phyloP scores from a whole-genome alignment of 306 rosid species.

The Prinsepia uniflora region DNA sequence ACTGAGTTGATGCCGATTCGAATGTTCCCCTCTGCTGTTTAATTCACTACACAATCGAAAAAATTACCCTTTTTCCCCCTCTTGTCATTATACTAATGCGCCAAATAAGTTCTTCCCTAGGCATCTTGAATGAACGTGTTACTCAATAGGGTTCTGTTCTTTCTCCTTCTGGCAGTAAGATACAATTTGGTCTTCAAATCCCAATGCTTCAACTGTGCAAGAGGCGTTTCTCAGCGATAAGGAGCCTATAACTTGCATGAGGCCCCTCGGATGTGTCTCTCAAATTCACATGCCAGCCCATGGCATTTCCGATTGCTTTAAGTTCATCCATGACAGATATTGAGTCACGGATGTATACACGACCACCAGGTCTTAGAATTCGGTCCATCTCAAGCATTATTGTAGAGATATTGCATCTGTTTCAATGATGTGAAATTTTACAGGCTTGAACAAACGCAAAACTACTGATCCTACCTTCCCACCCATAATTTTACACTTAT shows the following conservation, averaged over 20 bases:
- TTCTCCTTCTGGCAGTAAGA: background rate
- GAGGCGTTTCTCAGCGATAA: slow-evolving; percentile 76
- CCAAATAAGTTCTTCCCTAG: background rate
- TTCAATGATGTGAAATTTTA: background rate
- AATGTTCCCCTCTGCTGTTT: background rate
- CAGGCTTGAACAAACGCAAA: background rate
- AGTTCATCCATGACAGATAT: slow-evolving; percentile 81
- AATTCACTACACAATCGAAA: background rate
- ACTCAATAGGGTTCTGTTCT: background rate
- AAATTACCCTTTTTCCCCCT: background rate
- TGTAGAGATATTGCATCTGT: slow-evolving; percentile 75
- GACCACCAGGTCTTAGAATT: slow-evolving; percentile 84
- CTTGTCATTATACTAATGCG: background rate
- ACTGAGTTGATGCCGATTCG: background rate
- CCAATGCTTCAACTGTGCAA: slow-evolving; percentile 43
- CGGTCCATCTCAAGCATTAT: slow-evolving; percentile 99
- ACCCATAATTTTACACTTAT: background rate
- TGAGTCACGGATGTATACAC: slow-evolving; percentile 70
- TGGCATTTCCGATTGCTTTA: slow-evolving; percentile 66
- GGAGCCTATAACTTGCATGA: slow-evolving; percentile 73
- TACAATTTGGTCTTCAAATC: background rate
- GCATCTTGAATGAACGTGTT: background rate
- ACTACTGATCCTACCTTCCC: background rate
- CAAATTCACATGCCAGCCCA: slow-evolving; percentile 68
- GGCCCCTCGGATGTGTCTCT: slow-evolving; percentile 91